Evolutionary conservation across 495 filamentous ascomycete genomes (phyloP), one percentile per base, ranked within the genome.

Genomic region (Penicillium steckii): DNA sequence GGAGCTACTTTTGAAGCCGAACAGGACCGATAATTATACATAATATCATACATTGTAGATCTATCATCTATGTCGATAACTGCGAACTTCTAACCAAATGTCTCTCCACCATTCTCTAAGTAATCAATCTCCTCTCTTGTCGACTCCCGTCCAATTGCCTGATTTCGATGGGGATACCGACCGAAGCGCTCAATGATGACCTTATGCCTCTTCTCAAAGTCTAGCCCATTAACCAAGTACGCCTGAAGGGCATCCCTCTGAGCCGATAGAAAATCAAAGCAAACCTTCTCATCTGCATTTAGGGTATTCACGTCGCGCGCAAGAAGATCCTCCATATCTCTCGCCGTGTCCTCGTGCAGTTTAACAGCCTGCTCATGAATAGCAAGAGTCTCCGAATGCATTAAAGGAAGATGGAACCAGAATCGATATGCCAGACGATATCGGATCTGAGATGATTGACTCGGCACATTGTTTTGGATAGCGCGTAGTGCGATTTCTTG

Each of bases 351-450:
- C 8, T 58, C 60, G 13, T 66, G 61, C 35, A 51, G 29, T n/a
- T 55, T 29, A 8, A 64, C 8, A 1, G 60, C 60, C 42, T 51
- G 27, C 26, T 68, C 55, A 32, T 72, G 69, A 8, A 62, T 51
- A 26, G 25, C 42, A 30, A 67, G 26, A 18, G 57, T 48, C 51
- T 70, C 69, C 6, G 62, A 65, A 35, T 71, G 66, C 68, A 71
- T 68, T 3, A 71, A 43, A 0, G 68, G 68, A 25, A 71, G 33
- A 29, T 66, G 53, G 43, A 71, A 71, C 68, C 68, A 71, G 23
- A 56, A 32, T 2, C 68, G 58, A 22, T 63, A 58, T 6, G 64
- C 53, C 2, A 71, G 45, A 8, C 60, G 65, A 23, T 66, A 68
- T 29, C 57, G 56, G 10, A 66, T 43, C 22, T 60, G 48, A 1